These are phyloP conservation scores for Erythrobasidium hasegawianum DNA, from an alignment of 1,284 basidiomycete genomes.

Conservation along the genomic window DNA sequence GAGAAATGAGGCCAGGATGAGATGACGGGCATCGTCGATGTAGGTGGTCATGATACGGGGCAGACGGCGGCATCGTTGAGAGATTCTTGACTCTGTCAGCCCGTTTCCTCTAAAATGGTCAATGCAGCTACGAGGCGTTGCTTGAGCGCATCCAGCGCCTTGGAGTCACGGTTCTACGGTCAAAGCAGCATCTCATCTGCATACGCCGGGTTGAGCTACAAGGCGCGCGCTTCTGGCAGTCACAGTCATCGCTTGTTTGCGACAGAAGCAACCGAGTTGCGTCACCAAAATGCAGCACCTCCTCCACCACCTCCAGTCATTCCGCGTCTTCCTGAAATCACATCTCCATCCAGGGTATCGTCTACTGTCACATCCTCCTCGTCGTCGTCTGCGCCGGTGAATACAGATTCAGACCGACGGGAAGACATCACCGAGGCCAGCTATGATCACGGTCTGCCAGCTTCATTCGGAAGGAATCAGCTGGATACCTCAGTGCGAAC, in stretches of 20 bases:
- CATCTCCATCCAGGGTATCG: background rate
- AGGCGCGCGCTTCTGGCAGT: background rate
- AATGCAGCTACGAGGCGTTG: too few species aligned
- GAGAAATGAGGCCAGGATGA: too few species aligned
- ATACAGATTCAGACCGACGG: background rate
- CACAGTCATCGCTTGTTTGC: background rate
- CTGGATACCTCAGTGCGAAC: constrained; percentile 59
- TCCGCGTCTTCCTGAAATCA: background rate
- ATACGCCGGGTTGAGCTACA: too few species aligned
- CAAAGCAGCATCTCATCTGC: too few species aligned
- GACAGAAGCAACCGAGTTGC: background rate
- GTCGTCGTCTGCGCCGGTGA: background rate
- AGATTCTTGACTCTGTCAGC: too few species aligned
- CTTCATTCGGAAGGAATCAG: constrained; percentile 72
- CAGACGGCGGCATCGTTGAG: too few species aligned
- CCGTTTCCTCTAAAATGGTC: too few species aligned
- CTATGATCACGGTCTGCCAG: constrained; percentile 54
- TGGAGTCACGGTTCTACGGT: too few species aligned
- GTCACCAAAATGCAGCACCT: constrained; percentile 1
- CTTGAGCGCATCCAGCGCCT: too few species aligned
- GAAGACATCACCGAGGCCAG: background rate
- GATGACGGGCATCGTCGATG: too few species aligned
- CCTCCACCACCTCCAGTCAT: background rate
- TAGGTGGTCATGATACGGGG: too few species aligned
- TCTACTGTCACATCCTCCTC: background rate